Base-by-base conservation (phyloP, 108 stramenopile species). In the Ochromonas danica region DNA sequence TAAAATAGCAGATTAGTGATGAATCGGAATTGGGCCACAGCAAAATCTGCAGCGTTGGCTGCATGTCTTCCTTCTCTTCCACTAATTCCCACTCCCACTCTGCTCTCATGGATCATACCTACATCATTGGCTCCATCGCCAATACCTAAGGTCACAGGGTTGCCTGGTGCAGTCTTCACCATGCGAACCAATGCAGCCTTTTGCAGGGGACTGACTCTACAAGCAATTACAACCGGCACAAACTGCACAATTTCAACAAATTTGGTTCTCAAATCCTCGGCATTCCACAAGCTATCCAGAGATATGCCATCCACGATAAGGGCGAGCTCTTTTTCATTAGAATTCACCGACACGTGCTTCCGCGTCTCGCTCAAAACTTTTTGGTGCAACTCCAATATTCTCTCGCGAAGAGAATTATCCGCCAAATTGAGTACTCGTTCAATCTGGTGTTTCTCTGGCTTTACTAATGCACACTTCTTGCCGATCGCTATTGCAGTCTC, bases 81-180 rank as follows among this genome's bases (percentile, higher is more conserved):
- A 45, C 91, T 91, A 78, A 98, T 96, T 42, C 95, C 97, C 60
- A 98, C 86, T 62, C 97, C 97, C 62, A 94, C 90, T 42, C 94
- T 90, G 25, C 95, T 95, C 79, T 92, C 93, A 84, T 95, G 94
- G 62, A 98, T 95, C 97, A 98, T 98, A 42, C 91, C 92, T 43
- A 98, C 95, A 81, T 98, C 97, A 82, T 98, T 98, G 0, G 95
- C 95, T 1, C 97, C 97, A 87, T 98, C 97, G 33, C 97, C 97
- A 60, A 98, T 98, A n/a, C 94, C 95, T 25, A 98, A 87, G n/a
- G 97, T 95, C 30, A 93, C 89, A 0, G 97, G 95, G 22, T 3
- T 6, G 31, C 31, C 25, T 39, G 86, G 87, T 61, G 92, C 83
- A 42, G 41, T 57, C 80, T 80, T 84, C 43, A 89, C 82, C 27